Conservation (phyloP, 1,139 yeast genomes). For the Yamadazyma friedrichii region DNA sequence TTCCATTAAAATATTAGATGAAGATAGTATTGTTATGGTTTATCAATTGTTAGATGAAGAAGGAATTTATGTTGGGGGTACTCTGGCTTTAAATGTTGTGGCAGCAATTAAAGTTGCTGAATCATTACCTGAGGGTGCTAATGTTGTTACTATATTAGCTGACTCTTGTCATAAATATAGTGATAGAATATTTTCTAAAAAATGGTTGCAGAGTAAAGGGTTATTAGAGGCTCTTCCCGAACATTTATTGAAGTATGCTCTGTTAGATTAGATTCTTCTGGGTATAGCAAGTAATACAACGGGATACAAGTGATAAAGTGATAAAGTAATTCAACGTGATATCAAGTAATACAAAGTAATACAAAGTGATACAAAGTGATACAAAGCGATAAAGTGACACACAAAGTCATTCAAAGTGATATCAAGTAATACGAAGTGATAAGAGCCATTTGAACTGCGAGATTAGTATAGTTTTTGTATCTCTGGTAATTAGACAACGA, state of each 20-base stretch:
- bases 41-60: slow-evolving; percentile 83
- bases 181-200: slow-evolving; percentile 71
- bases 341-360: too few relatives aligned
- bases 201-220: slow-evolving; percentile 73
- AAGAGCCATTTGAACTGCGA: too few relatives aligned
- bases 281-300: too few relatives aligned
- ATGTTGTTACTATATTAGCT: slow-evolving; percentile 80
- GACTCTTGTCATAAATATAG: slow-evolving; percentile 90
- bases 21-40: slow-evolving; percentile 74
- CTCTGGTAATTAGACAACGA: too few relatives aligned
- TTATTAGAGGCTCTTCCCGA: slow-evolving; percentile 68
- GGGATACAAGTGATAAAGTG: too few relatives aligned
- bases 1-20: slow-evolving; percentile 74
- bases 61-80: slow-evolving; percentile 88
- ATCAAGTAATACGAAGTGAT: too few relatives aligned
- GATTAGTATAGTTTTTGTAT: too few relatives aligned
- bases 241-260: slow-evolving; percentile 64
- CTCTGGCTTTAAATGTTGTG: slow-evolving; percentile 79
- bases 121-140: slow-evolving; percentile 74
- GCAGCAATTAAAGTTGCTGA: slow-evolving; percentile 77
- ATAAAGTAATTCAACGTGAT: too few relatives aligned
- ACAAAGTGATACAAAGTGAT: too few relatives aligned
- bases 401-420: too few relatives aligned
- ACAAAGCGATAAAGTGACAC: too few relatives aligned
- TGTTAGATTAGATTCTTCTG: slow-evolving; percentile 11